Conservation (phyloP, 2,329 filamentous ascomycete genomes). For the Ceratocystis harringtonii region DNA sequence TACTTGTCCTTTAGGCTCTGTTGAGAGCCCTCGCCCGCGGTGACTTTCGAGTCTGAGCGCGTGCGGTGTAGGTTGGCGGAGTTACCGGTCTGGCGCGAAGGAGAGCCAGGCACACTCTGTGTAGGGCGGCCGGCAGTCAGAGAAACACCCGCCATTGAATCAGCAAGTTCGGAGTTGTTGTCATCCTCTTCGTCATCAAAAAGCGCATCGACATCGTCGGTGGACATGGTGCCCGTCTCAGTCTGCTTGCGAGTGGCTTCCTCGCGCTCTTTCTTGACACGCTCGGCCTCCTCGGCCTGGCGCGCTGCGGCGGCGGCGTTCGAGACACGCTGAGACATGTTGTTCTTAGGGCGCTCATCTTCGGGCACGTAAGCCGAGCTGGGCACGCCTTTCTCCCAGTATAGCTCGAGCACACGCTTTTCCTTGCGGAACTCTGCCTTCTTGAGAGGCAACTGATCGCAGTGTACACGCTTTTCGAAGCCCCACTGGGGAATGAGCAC, state of each 20-base stretch:
- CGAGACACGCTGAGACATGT: conserved; percentile 54
- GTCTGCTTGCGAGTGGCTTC: conserved; percentile 87
- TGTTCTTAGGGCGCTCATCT: conserved; percentile 83
- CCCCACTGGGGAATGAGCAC: conserved; percentile 96
- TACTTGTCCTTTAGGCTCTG: conserved; percentile 94
- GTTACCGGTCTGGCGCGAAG: conserved; percentile 51
- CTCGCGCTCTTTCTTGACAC: conserved; percentile 70
- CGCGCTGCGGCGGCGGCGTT: conserved; percentile 63
- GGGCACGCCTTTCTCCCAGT: conserved; percentile 98
- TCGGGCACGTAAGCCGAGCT: conserved; percentile 93
- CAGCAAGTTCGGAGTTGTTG: conserved; percentile 64
- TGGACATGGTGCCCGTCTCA: conserved; percentile 85
- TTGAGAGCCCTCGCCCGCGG: conserved; percentile 59
- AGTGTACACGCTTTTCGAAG: conserved; percentile 98
- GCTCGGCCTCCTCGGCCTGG: conserved; percentile 68
- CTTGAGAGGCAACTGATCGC: conserved; percentile 91
- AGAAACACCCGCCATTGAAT: conserved; percentile 81
- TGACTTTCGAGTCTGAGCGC: conserved; percentile 85
- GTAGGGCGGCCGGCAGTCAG: conserved; percentile 68
- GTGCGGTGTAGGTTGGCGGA: conserved; percentile 66
- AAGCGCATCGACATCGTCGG: conserved; percentile 83
- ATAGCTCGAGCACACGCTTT: conserved; percentile 82
- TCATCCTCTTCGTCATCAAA: conserved; percentile 90
- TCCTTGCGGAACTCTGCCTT: conserved; percentile 99
- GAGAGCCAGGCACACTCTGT: conserved; percentile 88